Percentiles rank a stretch among this genome's conserved stretches.
phyloP scores from a whole-genome alignment of 2,329 filamentous ascomycete genomes.

The Trichoderma sp. region DNA sequence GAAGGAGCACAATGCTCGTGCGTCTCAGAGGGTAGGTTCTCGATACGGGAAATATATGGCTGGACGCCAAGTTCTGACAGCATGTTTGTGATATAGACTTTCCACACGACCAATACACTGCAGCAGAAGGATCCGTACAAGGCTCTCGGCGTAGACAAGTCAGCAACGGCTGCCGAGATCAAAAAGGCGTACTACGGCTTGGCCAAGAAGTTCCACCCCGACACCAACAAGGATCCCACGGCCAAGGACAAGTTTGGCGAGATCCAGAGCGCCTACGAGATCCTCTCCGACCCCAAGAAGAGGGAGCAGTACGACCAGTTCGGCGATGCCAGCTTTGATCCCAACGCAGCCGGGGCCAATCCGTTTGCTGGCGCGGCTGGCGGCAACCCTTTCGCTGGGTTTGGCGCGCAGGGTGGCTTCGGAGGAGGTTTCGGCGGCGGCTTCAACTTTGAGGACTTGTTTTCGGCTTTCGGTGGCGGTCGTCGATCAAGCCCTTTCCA shows the following conservation, averaged over 20 bases:
- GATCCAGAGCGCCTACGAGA: slow-evolving; percentile 89
- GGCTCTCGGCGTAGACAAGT: slow-evolving; percentile 78
- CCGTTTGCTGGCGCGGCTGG: slow-evolving; percentile 60
- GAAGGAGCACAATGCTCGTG: slow-evolving; percentile 22
- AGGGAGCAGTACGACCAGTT: slow-evolving; percentile 89
- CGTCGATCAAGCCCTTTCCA: slow-evolving; percentile 64
- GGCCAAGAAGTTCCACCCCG: slow-evolving; percentile 96
- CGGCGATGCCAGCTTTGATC: slow-evolving; percentile 83
- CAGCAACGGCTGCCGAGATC: slow-evolving; percentile 79
- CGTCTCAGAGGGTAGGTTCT: slow-evolving; percentile 30
- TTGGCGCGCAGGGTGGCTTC: slow-evolving; percentile 61
- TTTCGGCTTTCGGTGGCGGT: slow-evolving; percentile 73
- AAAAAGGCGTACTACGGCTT: slow-evolving; percentile 98
- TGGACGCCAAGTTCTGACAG: slow-evolving; percentile 7
- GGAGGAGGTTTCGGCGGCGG: slow-evolving; percentile 70
- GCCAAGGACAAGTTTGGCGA: slow-evolving; percentile 95
- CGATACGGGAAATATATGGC: not conserved
- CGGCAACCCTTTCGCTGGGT: slow-evolving; percentile 62
- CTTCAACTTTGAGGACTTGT: slow-evolving; percentile 96
- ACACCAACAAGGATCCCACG: slow-evolving; percentile 92
- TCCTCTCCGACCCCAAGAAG: slow-evolving; percentile 90
- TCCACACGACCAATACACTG: slow-evolving; percentile 57
- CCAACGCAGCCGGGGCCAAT: slow-evolving; percentile 61
- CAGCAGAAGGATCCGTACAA: slow-evolving; percentile 78
- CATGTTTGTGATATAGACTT: slow-evolving; percentile 43